A percentile compares a stretch with the other conserved stretches of the same genome.
phyloP scores from a whole-genome alignment of 192 early-diverging fungal species.

The Chytriomyces hyalinus region DNA sequence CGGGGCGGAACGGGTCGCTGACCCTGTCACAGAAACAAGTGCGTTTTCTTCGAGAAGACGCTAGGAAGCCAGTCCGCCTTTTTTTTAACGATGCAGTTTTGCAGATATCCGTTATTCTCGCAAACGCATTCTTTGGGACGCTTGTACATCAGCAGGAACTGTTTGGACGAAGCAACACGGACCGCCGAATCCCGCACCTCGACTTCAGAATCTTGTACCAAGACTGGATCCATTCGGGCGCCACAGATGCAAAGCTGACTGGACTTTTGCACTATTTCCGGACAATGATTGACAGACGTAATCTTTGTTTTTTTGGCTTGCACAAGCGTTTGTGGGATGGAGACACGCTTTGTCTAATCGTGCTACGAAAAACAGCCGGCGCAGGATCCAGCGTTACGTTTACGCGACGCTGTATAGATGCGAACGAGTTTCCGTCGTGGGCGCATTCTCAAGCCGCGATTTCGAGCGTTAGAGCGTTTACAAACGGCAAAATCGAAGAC shows the following conservation, averaged over 20 bases:
- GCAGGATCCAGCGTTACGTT: conserved; percentile 36
- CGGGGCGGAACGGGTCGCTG: conserved; percentile 39
- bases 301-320: conserved; percentile 10
- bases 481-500: conserved; percentile 55
- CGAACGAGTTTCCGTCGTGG: conserved; percentile 40
- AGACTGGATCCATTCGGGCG: conserved; percentile 20
- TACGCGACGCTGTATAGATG: conserved; percentile 37
- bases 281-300: conserved; percentile 28
- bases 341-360: neutral
- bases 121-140: conserved; percentile 58
- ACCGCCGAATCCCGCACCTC: conserved; percentile 44
- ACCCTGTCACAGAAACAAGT: conserved; percentile 52
- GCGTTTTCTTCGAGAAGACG: neutral
- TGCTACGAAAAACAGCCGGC: conserved; percentile 1
- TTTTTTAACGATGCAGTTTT: neutral
- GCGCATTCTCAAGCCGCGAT: neutral
- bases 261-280: conserved; percentile 48
- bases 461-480: conserved; percentile 15
- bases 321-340: neutral
- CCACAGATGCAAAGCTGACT: conserved; percentile 40
- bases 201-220: conserved; percentile 44
- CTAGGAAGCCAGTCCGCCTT: neutral
- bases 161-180: conserved; percentile 30
- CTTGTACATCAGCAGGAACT: conserved; percentile 37
- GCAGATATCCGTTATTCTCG: conserved; percentile 47